Conservation (phyloP, 2,329 filamentous ascomycete genomes). For the Colletotrichum acutatum region DNA sequence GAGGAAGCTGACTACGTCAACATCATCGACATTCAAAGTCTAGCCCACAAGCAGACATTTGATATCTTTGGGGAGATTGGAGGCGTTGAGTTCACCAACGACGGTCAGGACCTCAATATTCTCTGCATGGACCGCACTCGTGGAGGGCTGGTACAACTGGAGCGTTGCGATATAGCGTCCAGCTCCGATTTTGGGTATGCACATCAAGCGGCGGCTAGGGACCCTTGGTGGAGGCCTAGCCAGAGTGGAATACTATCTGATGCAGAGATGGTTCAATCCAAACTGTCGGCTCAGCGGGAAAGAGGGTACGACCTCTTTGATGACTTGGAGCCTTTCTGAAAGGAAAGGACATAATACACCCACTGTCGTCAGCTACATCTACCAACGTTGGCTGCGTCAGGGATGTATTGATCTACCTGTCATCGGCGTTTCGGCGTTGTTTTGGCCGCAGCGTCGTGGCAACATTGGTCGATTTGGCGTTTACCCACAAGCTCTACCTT, state of each 20-base stretch:
- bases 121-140: slow-evolving; percentile 73
- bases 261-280: not conserved
- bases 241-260: not conserved
- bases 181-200: slow-evolving; percentile 6
- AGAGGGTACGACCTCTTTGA: slow-evolving; percentile 29
- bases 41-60: slow-evolving; percentile 73
- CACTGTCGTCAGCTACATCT: too few species aligned
- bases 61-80: slow-evolving; percentile 82
- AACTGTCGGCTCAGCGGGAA: not conserved
- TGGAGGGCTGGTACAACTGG: slow-evolving; percentile 74
- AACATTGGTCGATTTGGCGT: not conserved
- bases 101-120: slow-evolving; percentile 75
- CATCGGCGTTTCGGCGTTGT: slow-evolving; percentile 10
- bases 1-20: slow-evolving; percentile 81
- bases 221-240: slow-evolving; percentile 21
- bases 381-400: not conserved
- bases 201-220: not conserved
- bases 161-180: slow-evolving; percentile 55
- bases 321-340: slow-evolving; percentile 40
- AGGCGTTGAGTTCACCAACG: slow-evolving; percentile 73
- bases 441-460: not conserved
- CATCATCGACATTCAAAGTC: slow-evolving; percentile 75
- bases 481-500: not conserved
- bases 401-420: not conserved
- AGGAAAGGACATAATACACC: slow-evolving; percentile 29